Base-by-base conservation (phyloP, 176 grass and related monocot genomes). In the Puya raimondii region DNA sequence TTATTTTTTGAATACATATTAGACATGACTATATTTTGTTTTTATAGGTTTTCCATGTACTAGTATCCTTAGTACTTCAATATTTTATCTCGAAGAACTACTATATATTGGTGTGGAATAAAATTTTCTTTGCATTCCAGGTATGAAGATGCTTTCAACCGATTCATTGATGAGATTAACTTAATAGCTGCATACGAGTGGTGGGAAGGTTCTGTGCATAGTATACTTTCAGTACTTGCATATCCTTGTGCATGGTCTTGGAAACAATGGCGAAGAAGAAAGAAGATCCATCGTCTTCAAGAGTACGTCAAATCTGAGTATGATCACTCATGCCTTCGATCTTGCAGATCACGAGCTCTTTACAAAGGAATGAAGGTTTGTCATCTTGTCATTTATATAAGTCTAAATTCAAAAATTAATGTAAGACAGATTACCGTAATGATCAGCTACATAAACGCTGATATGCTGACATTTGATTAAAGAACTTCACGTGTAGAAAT, bases 181-280 rank as follows among this genome's bases (percentile, higher is more conserved):
- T 83, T 87, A 65, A 88, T 97, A 42, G 84, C 94, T 72, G 89
- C 94, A 65, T 97, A 93, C 70, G 94, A 90, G 52, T 97, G 94
- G 94, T 97, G 94, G 94, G 94, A 97, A 87, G 94, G 94, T 48
- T 97, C 94, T 17, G 75, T 97, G 51, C 94, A 97, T 69, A 93
- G 89, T 78, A 97, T 97, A 77, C 82, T 97, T 68, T 85, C 89
- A 76, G 69, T 97, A 67, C 82, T 97, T 81, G 94, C 94, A 13
- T 97, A 92, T 81, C 94, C 94, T 74, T 97, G 94, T 85, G 94
- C 94, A 42, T 97, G 94, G 94, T 97, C 89, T 70, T 97, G 94
- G 94, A 97, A 97, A 76, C 94, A 97, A 70, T 97, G 89, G 89
- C 66, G 86, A 26, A 84, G 86, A 87, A 97, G 86, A 84, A 97